Base-by-base conservation (phyloP, 108 stramenopile species). In the Pseudonitzschia pungens region DNA sequence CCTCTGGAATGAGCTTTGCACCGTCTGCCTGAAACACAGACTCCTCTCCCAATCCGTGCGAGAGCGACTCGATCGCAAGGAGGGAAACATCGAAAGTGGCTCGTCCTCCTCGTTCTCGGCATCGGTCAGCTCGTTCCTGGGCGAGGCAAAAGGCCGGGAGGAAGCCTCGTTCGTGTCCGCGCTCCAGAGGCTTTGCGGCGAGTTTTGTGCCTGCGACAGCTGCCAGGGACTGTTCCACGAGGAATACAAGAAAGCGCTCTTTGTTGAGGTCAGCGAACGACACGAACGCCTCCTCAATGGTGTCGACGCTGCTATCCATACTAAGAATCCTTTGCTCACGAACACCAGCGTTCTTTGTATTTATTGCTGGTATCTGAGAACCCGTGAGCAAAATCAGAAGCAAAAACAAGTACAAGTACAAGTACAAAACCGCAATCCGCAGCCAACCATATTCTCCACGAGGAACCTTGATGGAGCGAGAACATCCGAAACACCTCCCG, bases 331-430 rank as follows among this genome's bases (percentile, higher is more conserved):
- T n/a, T n/a, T n/a, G n/a, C n/a, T n/a, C n/a, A 15, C 21, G 29
- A 7, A 7, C 0, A 26, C n/a, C 4, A 33, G 2, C 32, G 12
- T 31, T 0, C 27, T 0, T 33, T 62, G 60, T 20, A 62, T 33
- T 62, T 33, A 62, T 42, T 62, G 60, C 29, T 62, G 60, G 60
- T 14, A 62, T 40, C 15, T 28, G 31, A n/a, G 32, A 15, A 33
- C 60, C n/a, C 36, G 14, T 8, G 26, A 24, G 53, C 10, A 54
- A 54, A 54, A 54, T 24, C n/a, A 14, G 14, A 54, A 24, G n/a
- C n/a, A n/a, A n/a, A n/a, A n/a, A n/a, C n/a, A n/a, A n/a, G n/a
- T n/a, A n/a, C n/a, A n/a, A n/a, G n/a, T n/a, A n/a, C n/a, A n/a
- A n/a, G n/a, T n/a, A 54, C 0, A 24, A 21, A 24, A 9, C 15